Conservation (phyloP, 257 asterid genomes). For the Vinca minor region DNA sequence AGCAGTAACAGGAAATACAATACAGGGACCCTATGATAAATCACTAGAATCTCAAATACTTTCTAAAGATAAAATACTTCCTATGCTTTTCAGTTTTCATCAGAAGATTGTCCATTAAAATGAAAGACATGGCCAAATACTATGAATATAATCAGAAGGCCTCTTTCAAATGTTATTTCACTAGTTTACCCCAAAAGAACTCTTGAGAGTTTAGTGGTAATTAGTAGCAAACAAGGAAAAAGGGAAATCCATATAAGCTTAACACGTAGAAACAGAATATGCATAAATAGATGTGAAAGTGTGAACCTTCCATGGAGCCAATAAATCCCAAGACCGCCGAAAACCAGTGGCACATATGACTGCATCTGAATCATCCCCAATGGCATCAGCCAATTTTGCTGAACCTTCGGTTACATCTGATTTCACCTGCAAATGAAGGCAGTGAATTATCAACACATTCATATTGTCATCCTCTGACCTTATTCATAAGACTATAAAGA, state of each 20-base stretch:
- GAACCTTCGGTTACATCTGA: slow-evolving; percentile 94
- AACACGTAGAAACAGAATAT: not conserved
- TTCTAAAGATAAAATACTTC: not conserved
- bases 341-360: slow-evolving; percentile 95
- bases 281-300: not conserved
- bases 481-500: not conserved
- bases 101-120: not conserved
- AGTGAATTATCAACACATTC: not conserved
- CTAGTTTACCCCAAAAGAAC: not conserved
- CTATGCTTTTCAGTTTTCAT: not conserved
- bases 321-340: slow-evolving; percentile 68
- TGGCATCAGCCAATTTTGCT: slow-evolving; percentile 62
- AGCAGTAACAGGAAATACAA: no score
- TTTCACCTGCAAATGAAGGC: slow-evolving; percentile 47
- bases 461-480: not conserved
- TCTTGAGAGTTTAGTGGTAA: not conserved
- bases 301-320: slow-evolving; percentile 83
- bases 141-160: not conserved
- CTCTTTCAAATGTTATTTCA: not conserved
- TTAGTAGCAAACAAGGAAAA: not conserved
- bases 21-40: not conserved
- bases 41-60: not conserved
- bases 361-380: slow-evolving; percentile 85
- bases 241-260: not conserved
- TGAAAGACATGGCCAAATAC: not conserved